Percentiles rank a stretch among this genome's conserved stretches.
Conservation (phyloP, 352 stramenopile species). For the Phytophthora aleatoria region DNA sequence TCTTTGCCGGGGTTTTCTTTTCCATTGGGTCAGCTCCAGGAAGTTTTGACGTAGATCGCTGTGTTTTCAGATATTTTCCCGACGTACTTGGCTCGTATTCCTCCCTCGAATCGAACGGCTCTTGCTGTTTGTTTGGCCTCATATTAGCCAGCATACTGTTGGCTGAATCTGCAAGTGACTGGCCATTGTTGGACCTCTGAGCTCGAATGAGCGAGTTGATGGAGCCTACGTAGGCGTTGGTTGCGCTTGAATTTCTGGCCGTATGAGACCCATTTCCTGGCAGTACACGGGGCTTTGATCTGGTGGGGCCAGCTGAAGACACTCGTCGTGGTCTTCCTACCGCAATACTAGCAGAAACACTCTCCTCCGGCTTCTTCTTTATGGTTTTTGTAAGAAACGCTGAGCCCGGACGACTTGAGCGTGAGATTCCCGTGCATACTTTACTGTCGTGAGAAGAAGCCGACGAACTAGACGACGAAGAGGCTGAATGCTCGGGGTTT, state of each 20-base stretch:
- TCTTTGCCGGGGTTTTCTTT: constrained; percentile 41
- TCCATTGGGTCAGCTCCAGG: constrained; percentile 16
- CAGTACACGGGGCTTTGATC: constrained; percentile 17
- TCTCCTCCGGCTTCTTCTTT: constrained; percentile 9
- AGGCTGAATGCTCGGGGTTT: constrained; percentile 26
- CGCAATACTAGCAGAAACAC: background rate
- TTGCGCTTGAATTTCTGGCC: constrained; percentile 15
- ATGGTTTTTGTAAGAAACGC: constrained; percentile 28
- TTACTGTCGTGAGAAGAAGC: constrained; percentile 13
- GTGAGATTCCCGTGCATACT: constrained; percentile 15
- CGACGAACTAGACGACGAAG: constrained; percentile 32
- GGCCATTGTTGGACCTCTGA: constrained; percentile 47
- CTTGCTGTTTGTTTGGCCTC: constrained; percentile 2
- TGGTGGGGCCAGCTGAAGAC: constrained; percentile 20
- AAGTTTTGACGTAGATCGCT: constrained; percentile 48
- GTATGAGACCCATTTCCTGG: constrained; percentile 14
- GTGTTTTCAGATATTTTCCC: constrained; percentile 33
- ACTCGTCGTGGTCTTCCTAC: constrained; percentile 17
- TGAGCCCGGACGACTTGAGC: constrained; percentile 23
- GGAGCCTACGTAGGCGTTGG: constrained; percentile 54
- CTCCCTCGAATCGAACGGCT: constrained; percentile 14
- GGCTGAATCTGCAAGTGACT: constrained; percentile 57
- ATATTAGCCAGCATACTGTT: constrained; percentile 56
- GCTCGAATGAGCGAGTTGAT: constrained; percentile 73
- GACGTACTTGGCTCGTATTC: constrained; percentile 8